Evolutionary conservation across 2,329 filamentous ascomycete genomes (phyloP).

Genomic region (Stagonosporopsis rhizophila): DNA sequence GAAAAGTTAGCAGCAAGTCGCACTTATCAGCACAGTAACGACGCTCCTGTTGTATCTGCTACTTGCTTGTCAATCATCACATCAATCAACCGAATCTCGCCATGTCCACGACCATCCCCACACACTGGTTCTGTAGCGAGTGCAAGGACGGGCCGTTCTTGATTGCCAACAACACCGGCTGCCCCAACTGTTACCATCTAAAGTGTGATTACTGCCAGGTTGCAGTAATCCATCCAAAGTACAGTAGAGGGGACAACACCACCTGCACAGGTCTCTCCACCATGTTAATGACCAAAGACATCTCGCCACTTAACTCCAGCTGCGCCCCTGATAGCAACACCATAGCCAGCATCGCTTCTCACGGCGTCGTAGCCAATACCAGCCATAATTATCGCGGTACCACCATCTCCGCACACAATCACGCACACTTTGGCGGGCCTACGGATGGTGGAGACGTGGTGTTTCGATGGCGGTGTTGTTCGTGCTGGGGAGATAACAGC

Average conservation of each 20-base stretch:
- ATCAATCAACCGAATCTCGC: not conserved
- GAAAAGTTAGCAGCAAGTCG: not conserved
- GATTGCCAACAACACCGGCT: not conserved
- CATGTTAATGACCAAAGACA: not conserved
- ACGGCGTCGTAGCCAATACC: not conserved
- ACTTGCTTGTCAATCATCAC: not conserved
- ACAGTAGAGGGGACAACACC: not conserved
- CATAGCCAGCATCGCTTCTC: not conserved
- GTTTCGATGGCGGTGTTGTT: conserved; percentile 7
- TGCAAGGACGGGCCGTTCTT: not conserved
- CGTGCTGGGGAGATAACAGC: conserved; percentile 3
- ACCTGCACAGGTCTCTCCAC: not conserved
- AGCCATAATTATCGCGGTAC: not conserved
- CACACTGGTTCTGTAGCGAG: not conserved
- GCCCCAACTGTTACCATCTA: not conserved
- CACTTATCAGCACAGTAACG: not conserved
- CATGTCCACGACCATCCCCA: not conserved
- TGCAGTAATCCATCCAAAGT: not conserved
- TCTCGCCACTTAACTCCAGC: not conserved
- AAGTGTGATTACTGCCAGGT: not conserved
- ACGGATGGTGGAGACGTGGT: not conserved
- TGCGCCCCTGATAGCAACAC: not conserved
- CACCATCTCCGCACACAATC: not conserved
- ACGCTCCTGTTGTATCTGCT: too few relatives aligned
- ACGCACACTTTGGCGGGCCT: not conserved